Evolutionary conservation across 1,284 basidiomycete species (phyloP).

Genomic region (Malassezia sympodialis): DNA sequence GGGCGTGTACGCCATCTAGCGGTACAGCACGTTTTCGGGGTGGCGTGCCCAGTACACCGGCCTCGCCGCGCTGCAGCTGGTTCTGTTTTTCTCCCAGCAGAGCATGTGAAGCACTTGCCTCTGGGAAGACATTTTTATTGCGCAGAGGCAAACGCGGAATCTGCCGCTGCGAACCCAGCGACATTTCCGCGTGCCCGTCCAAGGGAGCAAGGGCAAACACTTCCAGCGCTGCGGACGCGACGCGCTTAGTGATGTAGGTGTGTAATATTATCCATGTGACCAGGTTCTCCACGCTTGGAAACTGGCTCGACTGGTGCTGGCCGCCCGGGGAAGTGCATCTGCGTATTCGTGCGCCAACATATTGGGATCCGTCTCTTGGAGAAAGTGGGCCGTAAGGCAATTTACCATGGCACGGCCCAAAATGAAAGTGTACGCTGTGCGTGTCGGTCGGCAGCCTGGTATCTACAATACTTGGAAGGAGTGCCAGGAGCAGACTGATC

Average conservation of each 20-base stretch:
- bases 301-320: background rate
- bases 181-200: constrained; percentile 7
- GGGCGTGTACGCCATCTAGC: constrained; percentile 35
- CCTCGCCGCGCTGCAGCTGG: background rate
- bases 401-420: background rate
- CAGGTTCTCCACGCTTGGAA: background rate
- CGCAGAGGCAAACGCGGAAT: constrained; percentile 12
- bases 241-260: constrained; percentile 11
- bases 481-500: constrained; percentile 57
- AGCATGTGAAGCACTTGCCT: background rate
- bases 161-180: constrained; percentile 9
- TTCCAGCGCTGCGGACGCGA: background rate
- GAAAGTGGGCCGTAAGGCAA: background rate
- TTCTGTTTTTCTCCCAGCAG: background rate
- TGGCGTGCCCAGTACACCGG: constrained; percentile 20
- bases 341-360: background rate
- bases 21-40: constrained; percentile 44
- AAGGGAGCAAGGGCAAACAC: background rate
- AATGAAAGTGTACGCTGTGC: constrained; percentile 26
- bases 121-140: constrained; percentile 3
- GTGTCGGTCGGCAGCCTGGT: constrained; percentile 29
- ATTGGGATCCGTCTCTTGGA: background rate
- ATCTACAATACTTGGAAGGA: constrained; percentile 50
- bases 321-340: background rate
- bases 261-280: background rate